Evolutionary conservation across 352 stramenopile genomes (phyloP).

Genomic region (Thraustochytrium aureum): DNA sequence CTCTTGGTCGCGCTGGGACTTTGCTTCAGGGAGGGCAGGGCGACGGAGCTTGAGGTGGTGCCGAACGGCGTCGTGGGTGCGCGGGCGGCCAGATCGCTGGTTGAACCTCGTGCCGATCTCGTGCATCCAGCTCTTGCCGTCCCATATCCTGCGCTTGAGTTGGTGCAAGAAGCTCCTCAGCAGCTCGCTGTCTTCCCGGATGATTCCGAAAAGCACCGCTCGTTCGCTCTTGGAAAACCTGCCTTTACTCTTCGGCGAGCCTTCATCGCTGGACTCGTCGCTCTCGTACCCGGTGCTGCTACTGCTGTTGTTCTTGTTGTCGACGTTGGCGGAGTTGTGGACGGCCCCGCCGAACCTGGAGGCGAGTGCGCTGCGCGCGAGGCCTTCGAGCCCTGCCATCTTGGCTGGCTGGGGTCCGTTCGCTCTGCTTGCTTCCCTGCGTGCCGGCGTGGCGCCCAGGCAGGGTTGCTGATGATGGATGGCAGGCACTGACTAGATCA

Average conservation of each 20-base stretch:
- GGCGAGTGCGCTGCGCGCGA: too few species aligned
- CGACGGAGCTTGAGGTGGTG: constrained; percentile 51
- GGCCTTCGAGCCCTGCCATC: too few species aligned
- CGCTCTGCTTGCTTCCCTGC: too few species aligned
- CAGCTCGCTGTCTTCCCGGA: constrained; percentile 40
- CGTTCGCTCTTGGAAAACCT: constrained; percentile 10
- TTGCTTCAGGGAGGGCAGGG: not conserved
- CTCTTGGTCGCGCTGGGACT: constrained; percentile 19
- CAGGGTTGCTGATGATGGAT: too few species aligned
- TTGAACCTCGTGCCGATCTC: constrained; percentile 51
- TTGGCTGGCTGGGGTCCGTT: too few species aligned
- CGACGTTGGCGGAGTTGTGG: too few species aligned
- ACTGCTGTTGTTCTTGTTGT: too few species aligned
- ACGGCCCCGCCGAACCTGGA: too few species aligned
- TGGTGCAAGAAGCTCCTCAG: constrained; percentile 50
- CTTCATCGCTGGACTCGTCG: not conserved
- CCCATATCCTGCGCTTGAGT: constrained; percentile 44
- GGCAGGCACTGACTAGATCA: too few species aligned
- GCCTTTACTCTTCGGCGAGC: constrained; percentile 16
- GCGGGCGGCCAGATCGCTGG: constrained; percentile 14
- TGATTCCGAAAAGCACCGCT: constrained; percentile 33
- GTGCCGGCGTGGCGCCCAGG: too few species aligned
- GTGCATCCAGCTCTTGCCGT: constrained; percentile 52
- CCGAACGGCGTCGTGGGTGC: constrained; percentile 50
- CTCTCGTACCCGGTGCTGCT: too few species aligned